Base-by-base conservation (phyloP, 129 eudicot species). In the Deinandra increscens region DNA sequence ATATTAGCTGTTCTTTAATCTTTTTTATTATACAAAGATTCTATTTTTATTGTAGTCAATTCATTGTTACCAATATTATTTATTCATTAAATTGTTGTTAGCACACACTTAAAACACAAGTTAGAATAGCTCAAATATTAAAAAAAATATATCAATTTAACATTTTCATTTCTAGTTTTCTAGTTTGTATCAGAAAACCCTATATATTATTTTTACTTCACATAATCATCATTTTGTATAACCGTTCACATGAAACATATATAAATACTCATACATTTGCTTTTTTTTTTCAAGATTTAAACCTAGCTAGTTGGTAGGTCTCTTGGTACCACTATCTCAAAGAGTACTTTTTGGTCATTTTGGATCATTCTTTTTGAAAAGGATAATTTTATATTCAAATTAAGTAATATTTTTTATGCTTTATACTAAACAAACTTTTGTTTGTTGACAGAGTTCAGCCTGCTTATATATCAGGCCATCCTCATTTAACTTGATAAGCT, bases 401-500 rank as follows among this genome's bases (percentile, higher is more conserved):
- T 11, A 33, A 55, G 13, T 29, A 43, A 42, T 44, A 20, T 19
- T 37, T 37, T 7, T 19, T 55, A 39, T 69, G 6, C 12, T 54
- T 14, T 37, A 14, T 38, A 41, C 23, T 55, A 70, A 70, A 22
- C n/a, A 54, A 13, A 56, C 65, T 39, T 23, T 42, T 26, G 10
- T 41, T 15, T 56, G 12, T 7, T 7, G 44, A 39, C 41, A 64
- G 20, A 51, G 9, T 29, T 74, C n/a, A 64, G 63, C 65, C 72
- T 64, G 17, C 79, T 74, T 74, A 76, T 76, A 76, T 76, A 76
- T 76, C 55, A 60, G 75, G 44, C 81, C 81, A 69, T 60, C 76
- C 69, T 60, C 71, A 76, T 76, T 46, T 70, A 74, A 69, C 65
- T 69, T 76, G 71, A 76, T 76, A 76, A 76, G 81, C 65, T 62